Conservation (phyloP, 2,329 filamentous ascomycete genomes). For the Talaromyces sp. region DNA sequence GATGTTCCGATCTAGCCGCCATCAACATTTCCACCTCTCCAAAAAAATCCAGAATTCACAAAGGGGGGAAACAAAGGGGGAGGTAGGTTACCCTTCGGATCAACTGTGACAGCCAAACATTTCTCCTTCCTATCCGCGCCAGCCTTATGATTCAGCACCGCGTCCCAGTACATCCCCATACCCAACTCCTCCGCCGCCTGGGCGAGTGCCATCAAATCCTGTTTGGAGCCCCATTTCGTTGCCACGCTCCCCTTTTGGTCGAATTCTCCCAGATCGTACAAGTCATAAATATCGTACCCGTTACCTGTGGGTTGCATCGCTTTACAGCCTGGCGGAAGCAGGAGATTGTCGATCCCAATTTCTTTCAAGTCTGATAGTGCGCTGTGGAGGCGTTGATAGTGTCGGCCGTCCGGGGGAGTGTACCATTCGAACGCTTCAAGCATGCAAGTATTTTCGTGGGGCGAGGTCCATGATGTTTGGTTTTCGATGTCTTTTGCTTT, state of each 20-base stretch:
- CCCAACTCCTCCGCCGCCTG: slow-evolving; percentile 51
- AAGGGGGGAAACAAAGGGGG: background rate
- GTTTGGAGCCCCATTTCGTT: slow-evolving; percentile 68
- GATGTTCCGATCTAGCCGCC: slow-evolving; percentile 50
- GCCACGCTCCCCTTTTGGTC: slow-evolving; percentile 61
- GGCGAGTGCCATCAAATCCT: slow-evolving; percentile 56
- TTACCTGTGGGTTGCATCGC: slow-evolving; percentile 59
- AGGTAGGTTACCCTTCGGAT: slow-evolving; percentile 42
- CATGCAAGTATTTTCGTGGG: slow-evolving; percentile 47
- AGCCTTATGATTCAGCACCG: slow-evolving; percentile 70
- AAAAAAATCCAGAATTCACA: too few relatives aligned
- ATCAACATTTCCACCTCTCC: background rate
- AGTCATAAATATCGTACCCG: slow-evolving; percentile 67
- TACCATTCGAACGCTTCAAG: slow-evolving; percentile 74
- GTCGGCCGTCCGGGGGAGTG: slow-evolving; percentile 56
- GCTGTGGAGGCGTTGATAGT: slow-evolving; percentile 57
- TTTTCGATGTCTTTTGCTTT: slow-evolving; percentile 25
- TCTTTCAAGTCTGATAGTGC: slow-evolving; percentile 54
- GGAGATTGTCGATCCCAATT: slow-evolving; percentile 61
- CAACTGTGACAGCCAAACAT: slow-evolving; percentile 61
- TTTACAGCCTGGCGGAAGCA: slow-evolving; percentile 71
- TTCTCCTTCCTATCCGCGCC: slow-evolving; percentile 64
- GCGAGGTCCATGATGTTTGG: slow-evolving; percentile 29
- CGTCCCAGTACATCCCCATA: slow-evolving; percentile 64
- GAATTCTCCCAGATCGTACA: slow-evolving; percentile 70